Conservation (phyloP, 2,329 filamentous ascomycete genomes). For the Aureobasidium pullulans region DNA sequence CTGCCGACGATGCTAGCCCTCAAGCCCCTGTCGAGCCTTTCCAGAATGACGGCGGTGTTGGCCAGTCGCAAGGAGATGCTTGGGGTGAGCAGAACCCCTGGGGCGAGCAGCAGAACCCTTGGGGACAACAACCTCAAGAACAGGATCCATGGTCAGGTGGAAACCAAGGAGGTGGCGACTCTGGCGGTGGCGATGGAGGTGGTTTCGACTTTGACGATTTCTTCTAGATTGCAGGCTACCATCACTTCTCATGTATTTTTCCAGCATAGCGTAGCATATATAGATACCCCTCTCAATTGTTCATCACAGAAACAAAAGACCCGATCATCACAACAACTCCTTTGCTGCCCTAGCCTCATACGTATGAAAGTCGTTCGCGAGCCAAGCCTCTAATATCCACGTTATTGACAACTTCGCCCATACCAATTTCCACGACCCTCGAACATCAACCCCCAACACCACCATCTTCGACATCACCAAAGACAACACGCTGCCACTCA, state of each 20-base stretch:
- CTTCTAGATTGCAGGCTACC: not conserved
- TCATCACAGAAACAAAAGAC: not conserved
- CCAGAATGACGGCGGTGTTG: slow-evolving; percentile 14
- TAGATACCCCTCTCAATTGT: not conserved
- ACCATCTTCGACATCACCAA: too few relatives aligned
- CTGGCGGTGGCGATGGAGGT: slow-evolving; percentile 21
- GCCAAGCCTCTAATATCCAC: too few relatives aligned
- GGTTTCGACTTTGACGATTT: slow-evolving; percentile 19
- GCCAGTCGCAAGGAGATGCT: slow-evolving; percentile 10
- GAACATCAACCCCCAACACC: too few relatives aligned
- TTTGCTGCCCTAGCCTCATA: too few relatives aligned
- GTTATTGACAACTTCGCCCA: too few relatives aligned
- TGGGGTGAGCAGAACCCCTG: slow-evolving; percentile 13
- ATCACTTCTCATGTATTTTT: not conserved
- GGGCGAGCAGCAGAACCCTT: not conserved
- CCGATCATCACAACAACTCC: too few relatives aligned
- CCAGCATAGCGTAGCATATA: not conserved
- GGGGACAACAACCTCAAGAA: slow-evolving; percentile 1
- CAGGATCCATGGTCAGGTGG: slow-evolving; percentile 21
- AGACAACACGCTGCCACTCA: too few relatives aligned
- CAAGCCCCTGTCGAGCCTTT: slow-evolving; percentile 23
- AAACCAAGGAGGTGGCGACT: not conserved
- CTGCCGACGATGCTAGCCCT: slow-evolving; percentile 27
- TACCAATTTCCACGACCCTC: too few relatives aligned
- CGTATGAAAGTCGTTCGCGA: too few relatives aligned